Conservation (phyloP, 2,329 filamentous ascomycete genomes). For the Monilinia aucupariae region DNA sequence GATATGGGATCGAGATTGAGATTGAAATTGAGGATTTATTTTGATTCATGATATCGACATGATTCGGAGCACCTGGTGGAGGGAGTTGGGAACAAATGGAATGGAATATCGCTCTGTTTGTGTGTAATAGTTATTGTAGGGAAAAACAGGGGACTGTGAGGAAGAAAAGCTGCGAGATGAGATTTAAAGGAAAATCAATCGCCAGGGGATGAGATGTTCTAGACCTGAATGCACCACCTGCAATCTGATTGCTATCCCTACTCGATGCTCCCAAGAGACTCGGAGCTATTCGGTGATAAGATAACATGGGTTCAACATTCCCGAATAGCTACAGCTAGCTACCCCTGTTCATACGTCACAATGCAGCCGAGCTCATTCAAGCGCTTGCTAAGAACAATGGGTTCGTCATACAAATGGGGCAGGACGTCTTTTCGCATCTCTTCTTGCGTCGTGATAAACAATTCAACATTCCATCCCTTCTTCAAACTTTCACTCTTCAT, state of each 20-base stretch:
- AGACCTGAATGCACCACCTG: background rate
- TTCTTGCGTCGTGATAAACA: background rate
- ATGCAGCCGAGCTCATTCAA: constrained; percentile 3
- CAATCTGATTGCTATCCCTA: background rate
- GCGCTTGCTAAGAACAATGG: background rate
- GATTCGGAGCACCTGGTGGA: too few species aligned
- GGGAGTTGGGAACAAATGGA: constrained; percentile 4
- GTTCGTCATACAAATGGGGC: constrained; percentile 11
- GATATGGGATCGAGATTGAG: background rate
- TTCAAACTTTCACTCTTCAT: background rate
- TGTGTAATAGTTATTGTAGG: constrained; percentile 9
- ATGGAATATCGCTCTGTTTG: background rate
- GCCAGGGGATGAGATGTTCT: too few species aligned
- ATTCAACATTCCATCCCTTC: background rate
- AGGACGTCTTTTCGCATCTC: background rate
- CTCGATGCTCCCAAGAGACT: background rate
- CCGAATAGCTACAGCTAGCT: background rate
- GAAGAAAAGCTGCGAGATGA: background rate
- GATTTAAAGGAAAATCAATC: background rate
- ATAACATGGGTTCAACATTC: background rate
- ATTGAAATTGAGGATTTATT: background rate
- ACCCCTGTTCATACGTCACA: constrained; percentile 6
- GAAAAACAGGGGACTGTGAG: background rate
- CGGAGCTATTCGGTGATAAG: background rate
- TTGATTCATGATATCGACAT: constrained; percentile 12